Conservation (phyloP, 176 grass and related monocot species). For the Pontederia crassipes region DNA sequence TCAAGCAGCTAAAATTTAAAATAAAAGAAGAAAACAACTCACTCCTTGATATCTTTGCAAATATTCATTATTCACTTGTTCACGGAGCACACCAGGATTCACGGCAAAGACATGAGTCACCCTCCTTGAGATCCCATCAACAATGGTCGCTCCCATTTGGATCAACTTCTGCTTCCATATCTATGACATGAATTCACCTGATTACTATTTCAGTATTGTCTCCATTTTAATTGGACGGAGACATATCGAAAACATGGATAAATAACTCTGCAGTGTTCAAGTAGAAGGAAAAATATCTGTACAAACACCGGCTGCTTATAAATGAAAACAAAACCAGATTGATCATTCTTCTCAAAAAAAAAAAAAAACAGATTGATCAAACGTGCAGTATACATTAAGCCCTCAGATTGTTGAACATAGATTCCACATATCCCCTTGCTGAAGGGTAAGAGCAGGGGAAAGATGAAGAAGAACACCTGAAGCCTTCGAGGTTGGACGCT, state of each 20-base stretch:
- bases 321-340: background rate
- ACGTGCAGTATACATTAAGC: background rate
- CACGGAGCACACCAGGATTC: slow-evolving; percentile 43
- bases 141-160: slow-evolving; percentile 63
- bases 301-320: background rate
- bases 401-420: too few relatives aligned
- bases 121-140: slow-evolving; percentile 34
- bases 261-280: too few relatives aligned
- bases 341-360: too few relatives aligned
- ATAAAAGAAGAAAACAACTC: background rate
- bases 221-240: too few relatives aligned
- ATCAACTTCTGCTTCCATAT: slow-evolving; percentile 82
- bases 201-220: too few relatives aligned
- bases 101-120: slow-evolving; percentile 58
- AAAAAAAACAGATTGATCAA: background rate
- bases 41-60: slow-evolving; percentile 61
- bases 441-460: background rate
- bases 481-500: slow-evolving; percentile 59
- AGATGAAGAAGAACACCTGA: slow-evolving; percentile 25
- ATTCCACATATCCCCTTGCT: too few relatives aligned
- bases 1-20: background rate
- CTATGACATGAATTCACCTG: slow-evolving; percentile 18
- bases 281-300: background rate
- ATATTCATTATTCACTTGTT: slow-evolving; percentile 35
- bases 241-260: too few relatives aligned